phyloP scores from a whole-genome alignment of 768 basidiomycete genomes.

The Exidia glandulosa region DNA sequence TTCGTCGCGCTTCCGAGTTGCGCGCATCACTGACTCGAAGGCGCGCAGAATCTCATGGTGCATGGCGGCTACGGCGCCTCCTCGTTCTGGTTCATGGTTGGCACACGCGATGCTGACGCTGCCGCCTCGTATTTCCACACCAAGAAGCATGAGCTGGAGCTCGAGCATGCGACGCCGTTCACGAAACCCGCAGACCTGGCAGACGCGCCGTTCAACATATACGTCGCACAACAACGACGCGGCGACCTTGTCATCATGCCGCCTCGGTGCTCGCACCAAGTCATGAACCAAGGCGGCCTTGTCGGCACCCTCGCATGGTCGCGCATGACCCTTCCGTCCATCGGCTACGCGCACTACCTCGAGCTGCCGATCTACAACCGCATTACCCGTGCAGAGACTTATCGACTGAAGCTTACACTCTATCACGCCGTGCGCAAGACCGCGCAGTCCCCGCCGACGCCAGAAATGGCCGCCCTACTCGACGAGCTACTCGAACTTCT shows the following conservation, averaged over 20 bases:
- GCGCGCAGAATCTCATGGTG: conserved; percentile 63
- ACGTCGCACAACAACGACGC: conserved; percentile 57
- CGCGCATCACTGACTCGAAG: background rate
- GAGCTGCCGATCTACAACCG: conserved; percentile 74
- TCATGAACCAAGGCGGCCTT: conserved; percentile 69
- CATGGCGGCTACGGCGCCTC: conserved; percentile 61
- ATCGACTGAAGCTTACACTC: conserved; percentile 59
- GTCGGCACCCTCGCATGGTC: conserved; percentile 83
- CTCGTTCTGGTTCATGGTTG: conserved; percentile 84
- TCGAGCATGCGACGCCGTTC: conserved; percentile 66
- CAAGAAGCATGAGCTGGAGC: conserved; percentile 34
- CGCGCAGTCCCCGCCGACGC: background rate
- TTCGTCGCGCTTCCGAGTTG: background rate
- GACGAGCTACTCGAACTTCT: conserved; percentile 33
- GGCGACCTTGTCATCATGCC: conserved; percentile 85
- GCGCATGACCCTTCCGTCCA: conserved; percentile 59
- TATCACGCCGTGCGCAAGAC: conserved; percentile 39
- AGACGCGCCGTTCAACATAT: conserved; percentile 56
- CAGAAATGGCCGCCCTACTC: conserved; percentile 10
- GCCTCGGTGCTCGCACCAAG: conserved; percentile 73
- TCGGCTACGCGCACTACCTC: conserved; percentile 48
- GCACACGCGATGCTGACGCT: conserved; percentile 39
- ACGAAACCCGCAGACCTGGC: conserved; percentile 51
- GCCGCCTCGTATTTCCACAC: conserved; percentile 47
- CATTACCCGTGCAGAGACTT: conserved; percentile 73